Conservation (phyloP, 257 asterid species). For the Forsythia suspensa region DNA sequence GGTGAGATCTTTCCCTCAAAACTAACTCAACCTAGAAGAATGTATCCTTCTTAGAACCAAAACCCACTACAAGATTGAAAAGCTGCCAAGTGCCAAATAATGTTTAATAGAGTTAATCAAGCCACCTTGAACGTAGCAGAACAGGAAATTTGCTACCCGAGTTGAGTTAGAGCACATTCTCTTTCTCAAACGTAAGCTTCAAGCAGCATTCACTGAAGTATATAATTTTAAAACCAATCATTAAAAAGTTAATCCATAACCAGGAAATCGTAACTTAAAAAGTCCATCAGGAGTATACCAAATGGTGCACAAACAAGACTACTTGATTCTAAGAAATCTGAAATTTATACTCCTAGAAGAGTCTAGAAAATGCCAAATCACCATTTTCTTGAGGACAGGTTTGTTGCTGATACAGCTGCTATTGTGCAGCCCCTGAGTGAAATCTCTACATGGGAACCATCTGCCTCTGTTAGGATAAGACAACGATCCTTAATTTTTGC, state of each 20-base stretch:
- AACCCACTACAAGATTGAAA: neutral
- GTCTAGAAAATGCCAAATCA: slow-evolving; percentile 28
- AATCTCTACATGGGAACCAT: slow-evolving; percentile 64
- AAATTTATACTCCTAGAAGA: slow-evolving; percentile 16
- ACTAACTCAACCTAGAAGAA: neutral
- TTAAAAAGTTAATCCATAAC: slow-evolving; percentile 5
- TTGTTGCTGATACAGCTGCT: slow-evolving; percentile 84
- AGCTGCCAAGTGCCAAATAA: neutral
- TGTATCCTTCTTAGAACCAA: neutral
- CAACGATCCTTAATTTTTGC: slow-evolving; percentile 56
- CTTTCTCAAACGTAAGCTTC: neutral
- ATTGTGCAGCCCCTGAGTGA: slow-evolving; percentile 68
- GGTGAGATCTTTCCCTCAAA: neutral
- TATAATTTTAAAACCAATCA: slow-evolving; percentile 7
- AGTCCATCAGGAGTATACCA: neutral
- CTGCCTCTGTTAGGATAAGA: slow-evolving; percentile 65
- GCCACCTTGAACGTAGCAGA: slow-evolving; percentile 6
- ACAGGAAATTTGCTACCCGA: neutral
- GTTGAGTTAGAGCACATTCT: neutral
- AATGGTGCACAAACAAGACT: slow-evolving; percentile 11
- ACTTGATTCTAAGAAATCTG: slow-evolving; percentile 2
- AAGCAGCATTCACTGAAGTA: neutral
- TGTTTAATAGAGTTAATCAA: neutral
- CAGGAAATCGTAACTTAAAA: slow-evolving; percentile 1
- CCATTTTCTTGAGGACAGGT: slow-evolving; percentile 79